phyloP scores from a whole-genome alignment of 1,284 basidiomycete species.

The Athelia sp. region DNA sequence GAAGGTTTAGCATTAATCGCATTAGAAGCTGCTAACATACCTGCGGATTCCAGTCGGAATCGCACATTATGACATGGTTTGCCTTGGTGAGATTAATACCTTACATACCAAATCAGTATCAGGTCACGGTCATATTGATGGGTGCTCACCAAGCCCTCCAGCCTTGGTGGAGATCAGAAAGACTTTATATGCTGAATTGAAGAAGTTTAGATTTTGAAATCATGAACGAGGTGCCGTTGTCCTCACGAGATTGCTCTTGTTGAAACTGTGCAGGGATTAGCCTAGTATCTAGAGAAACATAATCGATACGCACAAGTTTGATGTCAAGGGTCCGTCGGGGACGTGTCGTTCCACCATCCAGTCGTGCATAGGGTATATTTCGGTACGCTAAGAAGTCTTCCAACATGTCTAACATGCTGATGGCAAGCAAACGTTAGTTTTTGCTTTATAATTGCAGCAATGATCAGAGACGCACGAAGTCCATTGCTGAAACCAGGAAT shows the following conservation, averaged over 20 bases:
- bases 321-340: conserved; percentile 54
- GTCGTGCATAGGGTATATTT: conserved; percentile 68
- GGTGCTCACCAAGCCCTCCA: conserved; percentile 68
- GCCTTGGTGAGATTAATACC: conserved; percentile 82
- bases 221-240: neutral
- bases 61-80: conserved; percentile 78
- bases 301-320: conserved; percentile 34
- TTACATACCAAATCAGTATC: conserved; percentile 11
- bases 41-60: conserved; percentile 72
- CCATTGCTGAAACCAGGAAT: conserved; percentile 42
- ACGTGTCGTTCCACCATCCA: conserved; percentile 63
- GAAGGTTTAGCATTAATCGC: neutral
- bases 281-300: neutral
- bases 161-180: conserved; percentile 83
- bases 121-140: too few relatives aligned
- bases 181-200: conserved; percentile 65
- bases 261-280: conserved; percentile 39
- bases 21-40: conserved; percentile 7
- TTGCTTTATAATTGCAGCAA: neutral
- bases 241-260: conserved; percentile 48
- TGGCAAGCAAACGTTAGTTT: conserved; percentile 17
- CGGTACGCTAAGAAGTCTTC: conserved; percentile 80
- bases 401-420: conserved; percentile 77
- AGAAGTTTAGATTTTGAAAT: conserved; percentile 3
- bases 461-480: conserved; percentile 30